Evolutionary conservation across 2,329 filamentous ascomycete species (phyloP).

Genomic region (Davidsoniella virescens): DNA sequence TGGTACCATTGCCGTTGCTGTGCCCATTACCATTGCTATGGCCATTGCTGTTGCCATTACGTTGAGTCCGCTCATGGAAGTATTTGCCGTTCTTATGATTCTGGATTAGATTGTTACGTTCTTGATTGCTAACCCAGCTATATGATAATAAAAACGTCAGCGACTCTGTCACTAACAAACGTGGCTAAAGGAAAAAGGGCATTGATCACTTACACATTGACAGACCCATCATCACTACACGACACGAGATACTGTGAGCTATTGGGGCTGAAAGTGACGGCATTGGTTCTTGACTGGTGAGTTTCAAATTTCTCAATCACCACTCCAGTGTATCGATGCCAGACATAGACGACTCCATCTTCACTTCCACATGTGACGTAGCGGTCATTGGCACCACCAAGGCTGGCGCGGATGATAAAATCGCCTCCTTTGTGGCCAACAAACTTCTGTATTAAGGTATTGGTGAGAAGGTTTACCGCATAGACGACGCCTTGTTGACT

Average conservation of each 20-base stretch:
- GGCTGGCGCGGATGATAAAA: conserved; percentile 65
- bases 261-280: conserved; percentile 74
- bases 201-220: conserved; percentile 57
- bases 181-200: background rate
- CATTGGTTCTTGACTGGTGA: conserved; percentile 65
- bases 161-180: background rate
- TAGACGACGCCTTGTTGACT: conserved; percentile 45
- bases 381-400: conserved; percentile 81
- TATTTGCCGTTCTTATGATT: too few relatives aligned
- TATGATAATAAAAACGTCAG: background rate
- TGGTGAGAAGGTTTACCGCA: conserved; percentile 60
- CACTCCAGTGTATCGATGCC: conserved; percentile 70
- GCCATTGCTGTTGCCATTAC: too few relatives aligned
- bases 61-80: too few relatives aligned
- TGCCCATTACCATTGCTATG: too few relatives aligned
- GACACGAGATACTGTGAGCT: conserved; percentile 77
- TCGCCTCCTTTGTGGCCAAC: conserved; percentile 58
- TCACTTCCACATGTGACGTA: conserved; percentile 88
- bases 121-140: background rate
- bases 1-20: too few relatives aligned
- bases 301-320: conserved; percentile 62
- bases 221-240: conserved; percentile 70
- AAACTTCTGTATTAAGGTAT: conserved; percentile 57
- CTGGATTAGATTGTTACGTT: background rate
- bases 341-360: conserved; percentile 64